Evolutionary conservation across 2,329 filamentous ascomycete species (phyloP), one percentile per base, ranked within the genome.

Genomic region (Karstenula rhodostoma): DNA sequence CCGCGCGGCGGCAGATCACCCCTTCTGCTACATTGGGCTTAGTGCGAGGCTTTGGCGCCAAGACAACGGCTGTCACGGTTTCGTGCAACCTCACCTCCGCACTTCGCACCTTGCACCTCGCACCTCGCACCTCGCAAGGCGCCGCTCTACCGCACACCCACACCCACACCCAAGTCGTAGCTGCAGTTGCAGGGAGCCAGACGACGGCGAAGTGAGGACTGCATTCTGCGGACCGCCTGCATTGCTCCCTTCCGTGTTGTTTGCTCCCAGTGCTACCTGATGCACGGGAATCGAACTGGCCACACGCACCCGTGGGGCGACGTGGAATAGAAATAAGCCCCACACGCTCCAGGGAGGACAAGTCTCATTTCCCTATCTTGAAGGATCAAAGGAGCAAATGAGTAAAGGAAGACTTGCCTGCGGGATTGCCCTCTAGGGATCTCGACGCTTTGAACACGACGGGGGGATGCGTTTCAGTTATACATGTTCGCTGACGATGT

Each of bases 21-120:
- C 58, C 56, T 51, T 9, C 53, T 32, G 29, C 17, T 51, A 6
- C 29, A 4, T 25, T 15, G 4, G 49, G 27, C 9, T 17, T 52
- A 27, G 32, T 25, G 48, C 32, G 32, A 22, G 25, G n/a, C 47
- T n/a, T n/a, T n/a, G 47, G 58, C 66, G 67, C 72, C 71, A 75
- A 71, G 67, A 72, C 67, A 69, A 75, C 72, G 72, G 72, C 69
- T 74, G 73, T 70, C 68, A 73, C 70, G 68, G 68, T 68, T 71
- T 68, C 57, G 69, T 71, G 63, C 58, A 59, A 72, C 62, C 66
- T 68, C 63, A n/a, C n/a, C n/a, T n/a, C n/a, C n/a, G 63, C 59
- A 60, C 17, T 17, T 32, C 29, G 29, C 29, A 32, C n/a, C n/a
- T n/a, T n/a, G n/a, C n/a, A n/a, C n/a, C n/a, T n/a, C n/a, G n/a